phyloP scores from a whole-genome alignment of 2,329 filamentous ascomycete genomes.

The Trichoderma sp. region DNA sequence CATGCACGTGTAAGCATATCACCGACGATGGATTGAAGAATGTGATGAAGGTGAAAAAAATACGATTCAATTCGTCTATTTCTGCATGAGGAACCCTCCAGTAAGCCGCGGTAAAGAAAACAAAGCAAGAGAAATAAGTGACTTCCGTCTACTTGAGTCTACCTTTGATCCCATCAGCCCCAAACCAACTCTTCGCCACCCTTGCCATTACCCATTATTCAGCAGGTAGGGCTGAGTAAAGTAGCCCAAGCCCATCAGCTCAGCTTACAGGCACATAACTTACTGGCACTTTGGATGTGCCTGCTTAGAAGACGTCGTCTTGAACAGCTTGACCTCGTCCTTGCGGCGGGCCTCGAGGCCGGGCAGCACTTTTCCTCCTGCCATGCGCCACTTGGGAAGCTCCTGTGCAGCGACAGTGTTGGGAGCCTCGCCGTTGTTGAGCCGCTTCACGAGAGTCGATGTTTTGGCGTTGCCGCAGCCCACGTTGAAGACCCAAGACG shows the following conservation, averaged over 20 bases:
- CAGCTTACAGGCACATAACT: too few relatives aligned
- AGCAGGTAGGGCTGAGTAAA: constrained; percentile 12
- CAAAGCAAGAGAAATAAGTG: neutral
- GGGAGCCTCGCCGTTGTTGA: constrained; percentile 43
- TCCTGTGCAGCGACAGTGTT: constrained; percentile 42
- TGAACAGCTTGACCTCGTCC: constrained; percentile 41
- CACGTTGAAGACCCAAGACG: constrained; percentile 51
- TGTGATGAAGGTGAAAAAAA: neutral
- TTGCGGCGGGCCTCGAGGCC: constrained; percentile 40
- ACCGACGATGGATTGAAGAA: neutral
- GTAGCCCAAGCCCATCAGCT: constrained; percentile 16
- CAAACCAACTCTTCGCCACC: neutral
- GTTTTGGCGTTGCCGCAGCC: constrained; percentile 41
- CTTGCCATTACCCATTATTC: constrained; percentile 4
- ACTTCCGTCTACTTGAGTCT: constrained; percentile 9
- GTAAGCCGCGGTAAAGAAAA: neutral
- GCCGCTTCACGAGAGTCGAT: constrained; percentile 41
- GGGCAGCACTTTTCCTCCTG: constrained; percentile 37
- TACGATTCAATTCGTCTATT: neutral
- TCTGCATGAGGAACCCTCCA: neutral
- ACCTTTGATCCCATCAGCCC: neutral
- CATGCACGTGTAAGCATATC: neutral
- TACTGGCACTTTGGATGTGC: constrained; percentile 9
- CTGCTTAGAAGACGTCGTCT: constrained; percentile 1
- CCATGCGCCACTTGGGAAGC: constrained; percentile 48